Percentiles rank a stretch among this genome's conserved stretches.
phyloP scores from a whole-genome alignment of 1,139 yeast species.

The Nakaseomyces sp. region DNA sequence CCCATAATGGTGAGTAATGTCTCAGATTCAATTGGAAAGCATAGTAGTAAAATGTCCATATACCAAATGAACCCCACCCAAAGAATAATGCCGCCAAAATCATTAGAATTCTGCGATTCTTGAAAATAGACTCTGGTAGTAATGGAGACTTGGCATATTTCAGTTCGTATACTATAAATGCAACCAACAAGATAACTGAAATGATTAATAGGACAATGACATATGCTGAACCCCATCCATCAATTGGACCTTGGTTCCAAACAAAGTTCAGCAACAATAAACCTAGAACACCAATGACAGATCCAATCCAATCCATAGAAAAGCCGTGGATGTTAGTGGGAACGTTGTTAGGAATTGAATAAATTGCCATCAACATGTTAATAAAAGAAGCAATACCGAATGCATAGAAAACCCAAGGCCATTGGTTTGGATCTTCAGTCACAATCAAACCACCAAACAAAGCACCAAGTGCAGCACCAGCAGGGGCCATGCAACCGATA shows the following conservation, averaged over 20 bases:
- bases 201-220: constrained; percentile 39
- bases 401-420: constrained; percentile 50
- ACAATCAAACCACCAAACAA: constrained; percentile 43
- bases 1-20: constrained; percentile 37
- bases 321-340: constrained; percentile 21
- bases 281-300: constrained; percentile 41
- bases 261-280: constrained; percentile 43
- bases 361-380: constrained; percentile 29
- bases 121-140: constrained; percentile 38
- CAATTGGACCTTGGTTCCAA: constrained; percentile 49
- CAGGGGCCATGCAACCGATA: constrained; percentile 48
- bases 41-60: constrained; percentile 38
- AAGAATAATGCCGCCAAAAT: constrained; percentile 31
- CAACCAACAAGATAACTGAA: constrained; percentile 33
- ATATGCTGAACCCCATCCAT: constrained; percentile 42
- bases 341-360: constrained; percentile 34
- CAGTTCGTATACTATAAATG: constrained; percentile 27
- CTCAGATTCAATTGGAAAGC: constrained; percentile 39
- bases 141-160: constrained; percentile 34
- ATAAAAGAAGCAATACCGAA: constrained; percentile 35
- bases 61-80: constrained; percentile 55
- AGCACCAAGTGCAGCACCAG: constrained; percentile 45
- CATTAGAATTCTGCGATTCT: constrained; percentile 31
- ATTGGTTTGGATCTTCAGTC: constrained; percentile 33
- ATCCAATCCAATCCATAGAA: constrained; percentile 40